phyloP scores from a whole-genome alignment of 2,329 filamentous ascomycete genomes.

The Thermothelomyces thermophilus region DNA sequence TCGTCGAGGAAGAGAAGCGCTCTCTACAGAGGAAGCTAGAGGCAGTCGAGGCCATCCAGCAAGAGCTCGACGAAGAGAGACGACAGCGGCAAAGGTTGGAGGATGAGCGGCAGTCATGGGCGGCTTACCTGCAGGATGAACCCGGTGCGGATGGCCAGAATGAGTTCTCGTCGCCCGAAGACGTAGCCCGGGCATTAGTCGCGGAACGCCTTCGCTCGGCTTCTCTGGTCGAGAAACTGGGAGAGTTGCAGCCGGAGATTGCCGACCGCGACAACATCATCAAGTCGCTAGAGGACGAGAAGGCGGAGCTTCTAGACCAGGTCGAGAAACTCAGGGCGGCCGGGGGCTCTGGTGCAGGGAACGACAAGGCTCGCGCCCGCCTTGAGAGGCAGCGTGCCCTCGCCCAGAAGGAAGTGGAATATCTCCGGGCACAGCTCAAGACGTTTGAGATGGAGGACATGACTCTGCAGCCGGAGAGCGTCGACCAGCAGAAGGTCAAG shows the following conservation, averaged over 20 bases:
- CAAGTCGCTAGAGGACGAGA: slow-evolving; percentile 64
- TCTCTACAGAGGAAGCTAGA: slow-evolving; percentile 71
- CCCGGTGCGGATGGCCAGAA: slow-evolving; percentile 51
- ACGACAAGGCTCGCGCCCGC: slow-evolving; percentile 64
- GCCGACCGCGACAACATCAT: slow-evolving; percentile 71
- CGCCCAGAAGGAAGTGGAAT: slow-evolving; percentile 88
- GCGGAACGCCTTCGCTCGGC: slow-evolving; percentile 75
- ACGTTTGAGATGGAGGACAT: slow-evolving; percentile 82
- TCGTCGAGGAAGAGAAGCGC: slow-evolving; percentile 93
- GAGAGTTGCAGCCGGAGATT: slow-evolving; percentile 70
- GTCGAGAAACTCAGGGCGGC: slow-evolving; percentile 60
- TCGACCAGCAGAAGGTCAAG: slow-evolving; percentile 66
- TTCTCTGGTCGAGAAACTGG: slow-evolving; percentile 72
- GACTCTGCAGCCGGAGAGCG: slow-evolving; percentile 73
- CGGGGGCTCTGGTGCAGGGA: slow-evolving; percentile 37
- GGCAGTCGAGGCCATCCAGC: slow-evolving; percentile 64
- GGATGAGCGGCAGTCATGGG: slow-evolving; percentile 82
- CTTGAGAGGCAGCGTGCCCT: slow-evolving; percentile 80
- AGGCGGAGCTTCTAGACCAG: slow-evolving; percentile 56
- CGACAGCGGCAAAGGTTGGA: slow-evolving; percentile 81
- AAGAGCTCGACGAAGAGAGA: slow-evolving; percentile 70
- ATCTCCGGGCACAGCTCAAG: slow-evolving; percentile 85
- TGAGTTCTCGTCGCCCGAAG: slow-evolving; percentile 83
- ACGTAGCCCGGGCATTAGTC: slow-evolving; percentile 75
- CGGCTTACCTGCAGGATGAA: slow-evolving; percentile 71